A percentile compares a stretch with the other conserved stretches of the same genome.
Evolutionary conservation across 192 early-diverging fungal species (phyloP).

Genomic region (Backusella circina): DNA sequence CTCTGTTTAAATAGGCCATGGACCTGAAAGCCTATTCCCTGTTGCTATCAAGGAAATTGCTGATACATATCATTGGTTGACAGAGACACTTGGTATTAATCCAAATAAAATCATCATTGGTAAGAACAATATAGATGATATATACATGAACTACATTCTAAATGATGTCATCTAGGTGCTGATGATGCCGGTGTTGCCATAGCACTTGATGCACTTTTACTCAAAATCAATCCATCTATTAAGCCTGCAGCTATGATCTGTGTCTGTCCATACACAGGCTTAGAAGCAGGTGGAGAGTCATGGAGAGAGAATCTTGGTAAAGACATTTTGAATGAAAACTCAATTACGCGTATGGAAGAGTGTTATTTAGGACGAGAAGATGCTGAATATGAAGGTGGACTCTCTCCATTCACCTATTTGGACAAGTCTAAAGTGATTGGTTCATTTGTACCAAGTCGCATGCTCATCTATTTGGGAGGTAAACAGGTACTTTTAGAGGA

Average conservation of each 20-base stretch:
- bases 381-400: not conserved
- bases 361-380: not conserved
- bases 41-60: conserved; percentile 1
- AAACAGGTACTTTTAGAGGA: conserved; percentile 17
- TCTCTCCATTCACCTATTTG: not conserved
- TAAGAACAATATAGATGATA: not conserved
- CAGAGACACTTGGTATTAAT: not conserved
- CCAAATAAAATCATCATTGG: conserved; percentile 8
- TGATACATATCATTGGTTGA: conserved; percentile 11
- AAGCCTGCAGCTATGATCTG: conserved; percentile 11
- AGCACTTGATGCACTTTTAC: conserved; percentile 1
- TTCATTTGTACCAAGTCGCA: not conserved
- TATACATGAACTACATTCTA: not conserved
- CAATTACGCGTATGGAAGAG: conserved; percentile 12
- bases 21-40: not conserved
- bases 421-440: not conserved
- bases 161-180: not conserved
- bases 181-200: conserved; percentile 20
- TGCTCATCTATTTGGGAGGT: conserved; percentile 15
- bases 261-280: conserved; percentile 16
- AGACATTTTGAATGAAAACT: not conserved
- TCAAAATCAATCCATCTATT: not conserved
- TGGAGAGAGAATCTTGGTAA: conserved; percentile 8
- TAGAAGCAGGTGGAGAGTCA: conserved; percentile 21
- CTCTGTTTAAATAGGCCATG: not conserved